A percentile compares a stretch with the other conserved stretches of the same genome.
Conservation (phyloP, 441 rosid genomes). For the Corymbia calophylla region DNA sequence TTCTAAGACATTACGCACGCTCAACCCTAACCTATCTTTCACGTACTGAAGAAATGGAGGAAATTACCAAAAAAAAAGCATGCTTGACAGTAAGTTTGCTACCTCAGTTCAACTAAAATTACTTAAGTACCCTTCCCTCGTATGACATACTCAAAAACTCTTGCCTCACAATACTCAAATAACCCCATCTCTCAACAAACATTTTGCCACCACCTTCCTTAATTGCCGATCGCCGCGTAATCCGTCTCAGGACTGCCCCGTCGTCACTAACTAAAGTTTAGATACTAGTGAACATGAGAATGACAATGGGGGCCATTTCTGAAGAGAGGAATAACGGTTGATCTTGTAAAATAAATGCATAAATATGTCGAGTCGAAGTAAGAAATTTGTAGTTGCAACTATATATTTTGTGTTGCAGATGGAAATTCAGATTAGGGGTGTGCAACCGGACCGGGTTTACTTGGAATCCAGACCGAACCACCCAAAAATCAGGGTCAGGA, state of each 20-base stretch:
- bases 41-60: neutral
- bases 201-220: neutral
- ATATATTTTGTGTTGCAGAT: accelerated
- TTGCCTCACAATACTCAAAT: neutral
- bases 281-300: neutral
- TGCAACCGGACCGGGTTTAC: too few relatives aligned
- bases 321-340: neutral
- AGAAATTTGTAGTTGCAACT: neutral
- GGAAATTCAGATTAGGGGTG: neutral
- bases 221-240: neutral
- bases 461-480: too few relatives aligned
- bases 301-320: neutral
- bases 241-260: too few relatives aligned
- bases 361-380: neutral
- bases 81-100: neutral
- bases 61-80: neutral
- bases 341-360: neutral
- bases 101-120: neutral
- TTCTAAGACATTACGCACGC: too few relatives aligned
- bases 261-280: neutral
- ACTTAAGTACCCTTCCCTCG: neutral
- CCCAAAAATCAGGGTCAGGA: too few relatives aligned
- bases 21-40: too few relatives aligned
- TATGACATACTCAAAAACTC: neutral
- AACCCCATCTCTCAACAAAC: neutral